These are phyloP conservation scores for Pythium vanterpoolii DNA, from an alignment of 352 stramenopile genomes.

Conservation along the genomic window DNA sequence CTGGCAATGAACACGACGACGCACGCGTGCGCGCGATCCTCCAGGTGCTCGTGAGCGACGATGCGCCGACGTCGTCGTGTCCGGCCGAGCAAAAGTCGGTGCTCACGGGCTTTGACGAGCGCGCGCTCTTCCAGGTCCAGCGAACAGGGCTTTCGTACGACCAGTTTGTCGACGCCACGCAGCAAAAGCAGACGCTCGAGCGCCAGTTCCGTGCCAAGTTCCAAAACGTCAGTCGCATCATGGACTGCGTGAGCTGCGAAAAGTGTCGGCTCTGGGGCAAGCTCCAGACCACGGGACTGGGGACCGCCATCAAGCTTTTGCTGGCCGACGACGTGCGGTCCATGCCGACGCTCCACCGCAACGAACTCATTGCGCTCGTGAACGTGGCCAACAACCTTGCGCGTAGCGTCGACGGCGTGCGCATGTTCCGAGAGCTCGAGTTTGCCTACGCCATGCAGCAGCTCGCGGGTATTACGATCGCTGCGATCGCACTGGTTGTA, in stretches of 20 bases:
- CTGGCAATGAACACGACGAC: constrained; percentile 90
- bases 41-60: constrained; percentile 58
- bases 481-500: constrained; percentile 39
- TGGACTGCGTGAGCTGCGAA: constrained; percentile 99
- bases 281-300: constrained; percentile 96
- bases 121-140: constrained; percentile 79
- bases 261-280: constrained; percentile 99
- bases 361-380: constrained; percentile 98
- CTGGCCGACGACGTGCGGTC: constrained; percentile 86
- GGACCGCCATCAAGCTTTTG: constrained; percentile 96
- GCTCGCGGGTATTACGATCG: constrained; percentile 46
- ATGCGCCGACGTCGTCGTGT: constrained; percentile 43
- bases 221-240: constrained; percentile 97
- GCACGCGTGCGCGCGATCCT: constrained; percentile 67
- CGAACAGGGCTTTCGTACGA: constrained; percentile 49
- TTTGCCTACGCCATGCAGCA: constrained; percentile 60
- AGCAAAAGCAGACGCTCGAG: constrained; percentile 61
- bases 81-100: constrained; percentile 60
- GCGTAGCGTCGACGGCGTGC: constrained; percentile 73
- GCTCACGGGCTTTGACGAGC: constrained; percentile 87
- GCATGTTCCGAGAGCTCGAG: constrained; percentile 77
- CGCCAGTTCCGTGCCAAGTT: constrained; percentile 91
- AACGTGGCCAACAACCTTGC: constrained; percentile 92
- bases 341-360: constrained; percentile 83
- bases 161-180: constrained; percentile 52